A percentile compares a stretch with the other conserved stretches of the same genome.
Evolutionary conservation across 352 stramenopile genomes (phyloP).

Genomic region (Globisporangium nunn): DNA sequence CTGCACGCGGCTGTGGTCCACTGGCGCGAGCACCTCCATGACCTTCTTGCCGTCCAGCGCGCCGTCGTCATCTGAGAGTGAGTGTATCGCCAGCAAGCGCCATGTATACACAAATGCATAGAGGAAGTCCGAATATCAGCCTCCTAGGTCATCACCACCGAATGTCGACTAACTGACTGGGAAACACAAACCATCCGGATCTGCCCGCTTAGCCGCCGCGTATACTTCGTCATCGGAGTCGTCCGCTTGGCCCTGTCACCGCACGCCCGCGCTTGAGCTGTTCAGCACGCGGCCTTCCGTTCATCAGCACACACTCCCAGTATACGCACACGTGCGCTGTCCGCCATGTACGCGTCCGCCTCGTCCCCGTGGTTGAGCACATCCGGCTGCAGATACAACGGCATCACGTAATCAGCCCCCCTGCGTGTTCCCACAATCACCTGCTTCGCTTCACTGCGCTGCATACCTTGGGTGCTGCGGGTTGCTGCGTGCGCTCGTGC

Average conservation of each 20-base stretch:
- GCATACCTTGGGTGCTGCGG: slow-evolving; percentile 28
- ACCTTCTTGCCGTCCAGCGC: slow-evolving; percentile 36
- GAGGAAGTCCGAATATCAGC: background rate
- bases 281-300: too few relatives aligned
- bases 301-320: background rate
- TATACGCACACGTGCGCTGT: slow-evolving; percentile 7
- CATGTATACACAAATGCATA: background rate
- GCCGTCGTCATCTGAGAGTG: slow-evolving; percentile 8
- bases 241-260: slow-evolving; percentile 8
- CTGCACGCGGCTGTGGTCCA: slow-evolving; percentile 57
- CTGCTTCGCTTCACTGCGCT: background rate
- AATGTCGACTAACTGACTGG: background rate
- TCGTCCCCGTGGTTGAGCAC: slow-evolving; percentile 19
- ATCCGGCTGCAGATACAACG: slow-evolving; percentile 6
- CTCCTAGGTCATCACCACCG: background rate
- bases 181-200: slow-evolving; percentile 16
- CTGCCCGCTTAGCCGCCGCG: slow-evolving; percentile 38
- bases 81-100: background rate
- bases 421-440: too few relatives aligned
- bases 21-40: slow-evolving; percentile 67
- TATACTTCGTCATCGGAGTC: slow-evolving; percentile 83
- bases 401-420: background rate
- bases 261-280: background rate
- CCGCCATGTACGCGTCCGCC: slow-evolving; percentile 19
- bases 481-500: slow-evolving; percentile 25